A percentile compares a stretch with the other conserved stretches of the same genome.
These are phyloP conservation scores for Penicillium oxalicum DNA, from an alignment of 2,329 filamentous ascomycete species.

Conservation along the genomic window DNA sequence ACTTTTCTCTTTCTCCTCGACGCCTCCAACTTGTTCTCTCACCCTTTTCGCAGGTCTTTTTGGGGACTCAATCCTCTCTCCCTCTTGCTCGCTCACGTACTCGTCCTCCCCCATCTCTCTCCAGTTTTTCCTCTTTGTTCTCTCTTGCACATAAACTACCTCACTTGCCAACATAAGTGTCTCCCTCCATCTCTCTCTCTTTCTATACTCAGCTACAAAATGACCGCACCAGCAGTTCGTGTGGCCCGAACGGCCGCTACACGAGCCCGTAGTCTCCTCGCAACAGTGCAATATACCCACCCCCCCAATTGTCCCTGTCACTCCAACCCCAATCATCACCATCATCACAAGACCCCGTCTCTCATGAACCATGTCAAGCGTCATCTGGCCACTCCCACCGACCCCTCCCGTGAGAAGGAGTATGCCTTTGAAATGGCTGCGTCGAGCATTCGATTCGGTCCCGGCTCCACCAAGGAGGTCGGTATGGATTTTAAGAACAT, in stretches of 20 bases:
- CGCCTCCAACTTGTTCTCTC: too few species aligned
- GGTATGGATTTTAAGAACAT: constrained; percentile 97
- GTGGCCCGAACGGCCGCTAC: constrained; percentile 43
- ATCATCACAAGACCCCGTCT: constrained; percentile 55
- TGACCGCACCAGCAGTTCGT: constrained; percentile 35
- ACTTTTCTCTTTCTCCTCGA: too few species aligned
- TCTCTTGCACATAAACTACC: too few species aligned
- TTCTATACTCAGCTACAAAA: too few species aligned
- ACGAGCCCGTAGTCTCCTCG: constrained; percentile 57
- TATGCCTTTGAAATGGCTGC: constrained; percentile 99
- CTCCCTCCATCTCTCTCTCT: constrained; percentile 6
- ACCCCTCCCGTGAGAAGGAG: constrained; percentile 71
- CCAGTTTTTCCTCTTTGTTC: too few species aligned
- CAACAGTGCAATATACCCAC: constrained; percentile 86
- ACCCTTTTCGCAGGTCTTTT: too few species aligned
- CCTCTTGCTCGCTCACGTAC: too few species aligned
- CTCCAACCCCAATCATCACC: constrained; percentile 75
- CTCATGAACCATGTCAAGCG: constrained; percentile 52
- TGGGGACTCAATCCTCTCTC: too few species aligned
- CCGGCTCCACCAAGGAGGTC: constrained; percentile 88
- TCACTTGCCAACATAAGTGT: too few species aligned
- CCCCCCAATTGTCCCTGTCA: constrained; percentile 89
- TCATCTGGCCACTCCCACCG: constrained; percentile 69
- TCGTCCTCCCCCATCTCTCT: too few species aligned
- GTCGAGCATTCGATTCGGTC: constrained; percentile 87